Percentiles rank a stretch among this genome's conserved stretches.
These are phyloP conservation scores for Debaryomycetaceae sp. DNA, from an alignment of 1,139 yeast species.

Conservation along the genomic window DNA sequence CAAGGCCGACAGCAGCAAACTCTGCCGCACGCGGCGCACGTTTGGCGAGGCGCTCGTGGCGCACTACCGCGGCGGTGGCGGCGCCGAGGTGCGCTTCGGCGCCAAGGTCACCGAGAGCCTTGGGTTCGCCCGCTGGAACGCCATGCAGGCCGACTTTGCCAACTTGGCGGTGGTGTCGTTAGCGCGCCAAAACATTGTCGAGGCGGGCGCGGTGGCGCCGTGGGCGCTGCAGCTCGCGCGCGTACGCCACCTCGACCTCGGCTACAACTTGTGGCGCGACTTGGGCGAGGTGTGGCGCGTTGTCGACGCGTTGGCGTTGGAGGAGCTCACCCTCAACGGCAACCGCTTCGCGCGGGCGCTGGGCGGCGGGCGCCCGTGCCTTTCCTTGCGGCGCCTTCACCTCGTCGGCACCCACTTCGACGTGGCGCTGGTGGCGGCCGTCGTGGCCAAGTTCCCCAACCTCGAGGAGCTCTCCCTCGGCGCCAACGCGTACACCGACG, in stretches of 20 bases:
- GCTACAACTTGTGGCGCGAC: slow-evolving; percentile 52
- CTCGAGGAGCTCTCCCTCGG: slow-evolving; percentile 43
- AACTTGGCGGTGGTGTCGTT: slow-evolving; percentile 48
- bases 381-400: slow-evolving; percentile 19
- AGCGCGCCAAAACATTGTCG: slow-evolving; percentile 30
- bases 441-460: slow-evolving; percentile 39
- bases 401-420: slow-evolving; percentile 29
- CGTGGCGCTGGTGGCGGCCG: slow-evolving; percentile 15
- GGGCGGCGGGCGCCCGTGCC: slow-evolving; percentile 20
- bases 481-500: slow-evolving; percentile 35
- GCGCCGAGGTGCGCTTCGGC: slow-evolving; percentile 40
- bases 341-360: slow-evolving; percentile 39
- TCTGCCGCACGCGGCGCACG: slow-evolving; percentile 18
- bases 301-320: slow-evolving; percentile 28
- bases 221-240: slow-evolving; percentile 10
- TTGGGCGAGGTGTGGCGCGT: slow-evolving; percentile 37
- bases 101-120: slow-evolving; percentile 53
- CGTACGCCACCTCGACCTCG: slow-evolving; percentile 50
- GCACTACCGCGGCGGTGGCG: slow-evolving; percentile 32
- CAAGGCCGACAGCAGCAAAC: slow-evolving; percentile 36
- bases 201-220: slow-evolving; percentile 6
- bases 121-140: slow-evolving; percentile 59
- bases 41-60: slow-evolving; percentile 48
- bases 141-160: slow-evolving; percentile 42
- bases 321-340: slow-evolving; percentile 55